phyloP scores from a whole-genome alignment of 805 yeast species.

The Saturnispora hagleri region DNA sequence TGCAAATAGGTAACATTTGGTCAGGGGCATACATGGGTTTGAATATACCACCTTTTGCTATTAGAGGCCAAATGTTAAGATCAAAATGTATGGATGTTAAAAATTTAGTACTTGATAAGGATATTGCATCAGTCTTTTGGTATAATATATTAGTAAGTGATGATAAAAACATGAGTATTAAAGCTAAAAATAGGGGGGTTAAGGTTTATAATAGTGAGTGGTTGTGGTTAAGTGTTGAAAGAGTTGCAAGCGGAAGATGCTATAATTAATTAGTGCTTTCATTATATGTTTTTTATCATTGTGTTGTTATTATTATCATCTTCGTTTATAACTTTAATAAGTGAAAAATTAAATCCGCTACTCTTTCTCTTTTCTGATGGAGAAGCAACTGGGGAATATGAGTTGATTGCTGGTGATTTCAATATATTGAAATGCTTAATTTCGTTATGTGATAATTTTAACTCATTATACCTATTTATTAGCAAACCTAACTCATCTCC shows the following conservation, averaged over 20 bases:
- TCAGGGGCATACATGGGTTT: slow-evolving; percentile 12
- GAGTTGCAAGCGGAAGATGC: slow-evolving; percentile 40
- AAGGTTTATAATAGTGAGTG: slow-evolving; percentile 47
- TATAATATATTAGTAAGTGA: slow-evolving; percentile 63
- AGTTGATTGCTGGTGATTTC: neutral
- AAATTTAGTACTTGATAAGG: slow-evolving; percentile 18
- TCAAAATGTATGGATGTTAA: slow-evolving; percentile 8
- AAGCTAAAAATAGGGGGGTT: slow-evolving; percentile 51
- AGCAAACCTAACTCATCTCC: neutral
- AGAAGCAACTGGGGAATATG: neutral
- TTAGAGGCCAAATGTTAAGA: slow-evolving; percentile 9
- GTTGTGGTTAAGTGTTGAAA: slow-evolving; percentile 46
- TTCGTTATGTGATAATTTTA: neutral
- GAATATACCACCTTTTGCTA: neutral
- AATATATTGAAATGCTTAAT: slow-evolving; percentile 6
- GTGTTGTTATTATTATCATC: neutral
- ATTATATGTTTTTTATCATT: neutral
- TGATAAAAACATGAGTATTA: slow-evolving; percentile 61
- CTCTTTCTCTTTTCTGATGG: slow-evolving; percentile 18
- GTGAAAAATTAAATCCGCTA: slow-evolving; percentile 25
- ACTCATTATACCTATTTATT: slow-evolving; percentile 1
- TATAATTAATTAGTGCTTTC: slow-evolving; percentile 30
- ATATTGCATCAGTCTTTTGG: slow-evolving; percentile 36
- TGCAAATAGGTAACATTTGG: slow-evolving; percentile 9
- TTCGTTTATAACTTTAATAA: slow-evolving; percentile 16